phyloP scores from a whole-genome alignment of 768 basidiomycete species.

The Atractiella rhizophila region DNA sequence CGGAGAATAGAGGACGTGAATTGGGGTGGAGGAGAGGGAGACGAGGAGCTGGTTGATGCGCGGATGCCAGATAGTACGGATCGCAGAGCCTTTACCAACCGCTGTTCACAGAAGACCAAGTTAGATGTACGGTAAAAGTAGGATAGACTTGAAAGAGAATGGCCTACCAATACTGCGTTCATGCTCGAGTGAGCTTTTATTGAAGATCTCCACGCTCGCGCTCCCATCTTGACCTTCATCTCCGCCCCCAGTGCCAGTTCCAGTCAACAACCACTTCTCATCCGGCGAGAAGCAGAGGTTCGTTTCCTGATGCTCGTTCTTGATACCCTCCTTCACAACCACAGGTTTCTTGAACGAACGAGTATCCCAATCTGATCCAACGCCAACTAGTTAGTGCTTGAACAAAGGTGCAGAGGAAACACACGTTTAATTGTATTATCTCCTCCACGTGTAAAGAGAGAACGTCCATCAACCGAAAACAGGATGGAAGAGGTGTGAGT shows the following conservation, averaged over 20 bases:
- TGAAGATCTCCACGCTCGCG: slow-evolving; percentile 6
- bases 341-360: slow-evolving; percentile 75
- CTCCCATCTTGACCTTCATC: slow-evolving; percentile 27
- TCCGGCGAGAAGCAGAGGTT: slow-evolving; percentile 91
- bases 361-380: slow-evolving; percentile 66
- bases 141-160: too few relatives aligned
- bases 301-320: slow-evolving; percentile 67
- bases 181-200: slow-evolving; percentile 10
- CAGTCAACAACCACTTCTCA: slow-evolving; percentile 66
- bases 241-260: slow-evolving; percentile 33
- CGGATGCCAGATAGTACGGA: slow-evolving; percentile 80
- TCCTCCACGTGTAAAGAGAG: slow-evolving; percentile 65
- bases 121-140: too few relatives aligned
- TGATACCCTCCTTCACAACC: slow-evolving; percentile 35
- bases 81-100: slow-evolving; percentile 30
- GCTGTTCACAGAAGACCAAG: too few relatives aligned
- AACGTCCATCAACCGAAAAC: slow-evolving; percentile 68
- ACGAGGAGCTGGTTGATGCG: slow-evolving; percentile 93
- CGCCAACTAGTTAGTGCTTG: slow-evolving; percentile 1
- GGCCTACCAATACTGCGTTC: slow-evolving; percentile 21
- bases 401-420: neutral
- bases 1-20: slow-evolving; percentile 81
- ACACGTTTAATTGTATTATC: slow-evolving; percentile 89
- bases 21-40: slow-evolving; percentile 61
- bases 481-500: slow-evolving; percentile 65